phyloP scores from a whole-genome alignment of 1,284 basidiomycete species.

The Ganoderma boninense region DNA sequence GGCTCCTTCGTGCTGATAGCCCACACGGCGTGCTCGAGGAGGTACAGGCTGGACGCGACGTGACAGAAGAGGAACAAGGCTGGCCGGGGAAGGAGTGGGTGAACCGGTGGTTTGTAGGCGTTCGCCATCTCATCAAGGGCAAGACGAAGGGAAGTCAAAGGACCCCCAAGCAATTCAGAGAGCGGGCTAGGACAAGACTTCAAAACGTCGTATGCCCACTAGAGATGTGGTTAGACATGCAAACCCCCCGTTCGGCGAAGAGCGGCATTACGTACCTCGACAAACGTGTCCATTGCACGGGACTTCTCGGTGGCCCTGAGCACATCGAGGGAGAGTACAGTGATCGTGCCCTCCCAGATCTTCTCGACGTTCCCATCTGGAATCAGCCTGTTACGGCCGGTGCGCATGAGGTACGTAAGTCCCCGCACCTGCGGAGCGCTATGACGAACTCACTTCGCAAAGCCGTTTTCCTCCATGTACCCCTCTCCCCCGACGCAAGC shows the following conservation, averaged over 20 bases:
- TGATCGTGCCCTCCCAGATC: slow-evolving; percentile 85
- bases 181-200: slow-evolving; percentile 49
- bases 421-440: too few relatives aligned
- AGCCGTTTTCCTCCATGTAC: slow-evolving; percentile 84
- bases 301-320: slow-evolving; percentile 58
- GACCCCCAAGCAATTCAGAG: slow-evolving; percentile 33
- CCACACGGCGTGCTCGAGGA: slow-evolving; percentile 76
- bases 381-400: slow-evolving; percentile 50
- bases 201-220: slow-evolving; percentile 65
- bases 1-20: slow-evolving; percentile 46
- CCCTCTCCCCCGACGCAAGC: slow-evolving; percentile 79
- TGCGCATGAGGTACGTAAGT: too few relatives aligned
- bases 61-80: slow-evolving; percentile 65
- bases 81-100: slow-evolving; percentile 60
- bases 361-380: slow-evolving; percentile 78
- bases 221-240: slow-evolving; percentile 15
- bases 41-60: slow-evolving; percentile 57
- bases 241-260: not conserved
- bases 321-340: slow-evolving; percentile 75
- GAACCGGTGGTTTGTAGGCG: slow-evolving; percentile 48
- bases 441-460: slow-evolving; percentile 55
- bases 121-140: slow-evolving; percentile 48
- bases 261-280: slow-evolving; percentile 40
- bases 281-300: slow-evolving; percentile 46
- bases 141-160: slow-evolving; percentile 44